Base-by-base conservation (phyloP, 805 yeast species). In the Maudiozyma serrabonitensis region DNA sequence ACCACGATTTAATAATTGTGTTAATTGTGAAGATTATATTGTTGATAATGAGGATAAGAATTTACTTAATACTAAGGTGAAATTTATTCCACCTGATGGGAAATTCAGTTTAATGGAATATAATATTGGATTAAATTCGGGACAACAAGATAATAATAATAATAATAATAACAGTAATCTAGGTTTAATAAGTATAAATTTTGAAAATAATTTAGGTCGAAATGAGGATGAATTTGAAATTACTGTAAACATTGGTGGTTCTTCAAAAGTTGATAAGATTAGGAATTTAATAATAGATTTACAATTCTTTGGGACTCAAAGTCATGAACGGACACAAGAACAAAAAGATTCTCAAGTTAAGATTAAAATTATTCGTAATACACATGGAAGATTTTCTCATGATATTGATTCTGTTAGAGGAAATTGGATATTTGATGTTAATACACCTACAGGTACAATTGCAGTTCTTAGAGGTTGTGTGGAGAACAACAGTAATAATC, bases 41-140 rank as follows among this genome's bases (percentile, higher is more conserved):
- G 28, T 25, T 6, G 40, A 46, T 28, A 39, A 49, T 25, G 40
- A 50, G 15, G 31, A 16, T 6, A 37, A 42, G 12, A 26, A 28
- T 12, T 21, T 47, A n/a, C 23, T 46, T 23, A 46, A 49, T 18
- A 46, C 41, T 0, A 61, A 89, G 16, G 19, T 51, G 32, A 71
- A 80, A 16, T 87, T 91, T 59, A 74, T 85, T 18, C 99, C 98
- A 5, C 95, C 98, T 0, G 96, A 91, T 65, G 97, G 95, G 6
- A 75, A 70, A 51, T 78, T 80, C 40, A 70, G 74, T 2, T 61
- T 90, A 21, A 76, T 82, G 75, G 66, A 76, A 9, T 90, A 90
- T 64, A 71, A 75, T 6, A 63, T 85, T 31, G 85, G 84, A 54
- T 58, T 83, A n/a, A 28, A 28, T 28, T 28, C 23, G 5, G 16